Evolutionary conservation across 1,284 basidiomycete species (phyloP), one percentile per base, ranked within the genome.

Genomic region (Pyrrhoderma lamaoense): DNA sequence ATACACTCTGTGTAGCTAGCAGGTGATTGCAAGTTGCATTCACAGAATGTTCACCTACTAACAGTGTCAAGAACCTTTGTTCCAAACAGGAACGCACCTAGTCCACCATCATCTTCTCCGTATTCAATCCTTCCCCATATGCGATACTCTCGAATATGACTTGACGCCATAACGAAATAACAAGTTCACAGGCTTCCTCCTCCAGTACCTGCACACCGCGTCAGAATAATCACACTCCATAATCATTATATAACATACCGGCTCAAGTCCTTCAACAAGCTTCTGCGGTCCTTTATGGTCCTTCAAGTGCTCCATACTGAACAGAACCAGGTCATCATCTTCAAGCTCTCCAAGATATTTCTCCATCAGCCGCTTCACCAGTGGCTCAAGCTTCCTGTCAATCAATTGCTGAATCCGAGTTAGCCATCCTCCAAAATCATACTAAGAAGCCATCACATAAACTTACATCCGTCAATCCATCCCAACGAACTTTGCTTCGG

Each of bases 121-220:
- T 89, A 61, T 85, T 77, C 49, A 90, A 72, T 44, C 88, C 87
- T 67, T 90, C 88, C 55, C 81, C 82, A 63, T 90, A 90, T 35
- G 87, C 83, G 81, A 89, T 85, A 63, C 87, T 89, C 71, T 94
- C 91, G 65, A 93, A 93, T 47, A 89, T 85, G 57, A 93, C 78
- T 68, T 92, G 88, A 50, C 89, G 77, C 91, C 91, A 93, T 38
- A 94, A 73, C 56, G 74, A 75, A 56, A 83, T 66, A n/a, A 80
- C 75, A 53, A 92, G 77, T 54, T 88, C 81, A 31, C 72, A 68
- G 1, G 91, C 89, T 65, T 94, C 91, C 66, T 93, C 91, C 61
- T 90, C 89, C 18, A 94, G 72, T 3, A 93, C 89, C 91, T 93
- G 57, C 8, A 40, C 27, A 31, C 27, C 11, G 11, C 42, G 50